Base-by-base conservation (phyloP, 495 filamentous ascomycete genomes). In the Aspergillus nidulans region DNA sequence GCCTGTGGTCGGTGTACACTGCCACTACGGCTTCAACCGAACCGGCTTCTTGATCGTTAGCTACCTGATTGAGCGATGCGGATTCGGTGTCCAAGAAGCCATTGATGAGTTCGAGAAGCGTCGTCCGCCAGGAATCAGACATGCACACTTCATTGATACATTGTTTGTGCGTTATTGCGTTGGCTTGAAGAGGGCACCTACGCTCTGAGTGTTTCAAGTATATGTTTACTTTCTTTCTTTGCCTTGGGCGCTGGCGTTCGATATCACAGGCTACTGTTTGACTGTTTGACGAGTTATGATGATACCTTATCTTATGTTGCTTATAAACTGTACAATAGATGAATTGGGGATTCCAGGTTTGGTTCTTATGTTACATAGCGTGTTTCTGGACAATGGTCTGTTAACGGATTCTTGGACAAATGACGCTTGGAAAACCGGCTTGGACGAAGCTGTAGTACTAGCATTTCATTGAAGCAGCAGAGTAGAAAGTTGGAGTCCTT, bases 21-120 rank as follows among this genome's bases (percentile, higher is more conserved):
- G 92, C 63, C 92, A 97, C 62, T 97, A 97, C 58, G 92, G 92
- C 0, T 96, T 90, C 73, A 95, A 96, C 63, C 82, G 91, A 30
- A 95, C 91, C 0, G 91, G 92, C 1, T 96, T 92, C 65, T 85
- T 96, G 63, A 84, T 97, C 30, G 85, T 87, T n/a, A 90, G 85
- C 62, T 97, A 97, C 60, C 71, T 97, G 6, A 88, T 97, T 47
- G 92, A 97, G 71, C 78, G 83, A 51, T 77, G 85, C 60, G 83
- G 82, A 1, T 95, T 79, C 65, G 74, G 71, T 45, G 80, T 95
- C 13, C 81, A 88, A 61, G 83, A 86, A 53, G 92, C 92, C 4
- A 86, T 97, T 52, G 83, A 89, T 41, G 83, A 85, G 57, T 97
- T 97, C 69, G 84, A 85, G 44, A 68, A 68, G 55, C 77, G 80